Evolutionary conservation across 2,329 filamentous ascomycete genomes (phyloP), one percentile per base, ranked within the genome.

Genomic region (Ophiostoma sp.): DNA sequence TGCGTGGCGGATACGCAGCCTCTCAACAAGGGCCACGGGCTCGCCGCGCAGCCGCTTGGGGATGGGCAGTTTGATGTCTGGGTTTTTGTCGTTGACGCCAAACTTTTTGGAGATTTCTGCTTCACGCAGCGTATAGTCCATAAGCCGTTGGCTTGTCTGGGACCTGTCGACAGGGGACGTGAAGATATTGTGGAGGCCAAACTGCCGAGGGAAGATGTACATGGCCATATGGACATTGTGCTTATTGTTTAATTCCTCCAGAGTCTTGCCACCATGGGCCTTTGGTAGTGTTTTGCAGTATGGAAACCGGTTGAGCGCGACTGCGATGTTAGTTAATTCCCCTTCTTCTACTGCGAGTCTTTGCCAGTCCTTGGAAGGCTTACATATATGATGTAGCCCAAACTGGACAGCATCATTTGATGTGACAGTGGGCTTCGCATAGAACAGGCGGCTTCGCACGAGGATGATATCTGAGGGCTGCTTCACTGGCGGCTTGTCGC

Each of bases 181-280:
- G 77, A 98, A 97, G n/a, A 90, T 93, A 78, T 98, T 99, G 76
- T 96, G 93, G 3, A 99, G 81, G 17, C 87, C 87, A 76, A 97
- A 98, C 76, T 98, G 94, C 13, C 90, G 85, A 41, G 95, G 95
- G 75, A 99, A 99, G 1, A 99, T 89, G 78, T 98, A 94, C 83
- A 94, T 95, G 86, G 97, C 87, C 27, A 96, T 80, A 74, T 90
- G 91, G 13, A 88, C 76, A 0, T 88, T 91, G 73, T 90, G 85
- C 4, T 23, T n/a, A n/a, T 7, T 66, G 39, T 65, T 39, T 20
- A 23, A 8, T 27, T 35, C 35, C 6, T 35, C 4, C 6, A 35
- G n/a, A 92, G 91, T 73, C 89, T 88, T 69, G 96, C 83, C 1
- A 95, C 83, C 1, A 95, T 94, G 77, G 91, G 89, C 23, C 87